Evolutionary conservation across 805 yeast species (phyloP).

Genomic region (Nakazawaea anatomiae): DNA sequence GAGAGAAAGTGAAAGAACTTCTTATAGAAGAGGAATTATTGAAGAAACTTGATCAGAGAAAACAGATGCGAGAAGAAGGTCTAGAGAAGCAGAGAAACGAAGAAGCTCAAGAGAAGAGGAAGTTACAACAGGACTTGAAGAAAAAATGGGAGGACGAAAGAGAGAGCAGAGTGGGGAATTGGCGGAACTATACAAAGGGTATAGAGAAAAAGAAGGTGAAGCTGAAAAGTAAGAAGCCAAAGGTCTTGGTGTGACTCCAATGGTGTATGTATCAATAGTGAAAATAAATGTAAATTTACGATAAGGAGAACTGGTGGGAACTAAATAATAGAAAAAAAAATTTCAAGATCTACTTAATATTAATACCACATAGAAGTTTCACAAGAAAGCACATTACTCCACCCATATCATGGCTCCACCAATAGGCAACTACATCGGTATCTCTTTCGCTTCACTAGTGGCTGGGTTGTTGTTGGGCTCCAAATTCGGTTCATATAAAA

Average conservation of each 20-base stretch:
- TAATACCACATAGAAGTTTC: neutral
- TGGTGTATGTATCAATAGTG: neutral
- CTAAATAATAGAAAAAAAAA: neutral
- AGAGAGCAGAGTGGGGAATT: conserved; percentile 50
- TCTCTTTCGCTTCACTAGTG: neutral
- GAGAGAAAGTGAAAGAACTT: conserved; percentile 33
- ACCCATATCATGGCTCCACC: too few species aligned
- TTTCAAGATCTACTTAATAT: neutral
- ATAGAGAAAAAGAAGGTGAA: conserved; percentile 41
- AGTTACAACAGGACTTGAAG: conserved; percentile 30
- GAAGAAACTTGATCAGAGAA: conserved; percentile 33
- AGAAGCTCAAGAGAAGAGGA: conserved; percentile 24
- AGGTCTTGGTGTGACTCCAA: conserved; percentile 31
- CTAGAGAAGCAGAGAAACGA: conserved; percentile 27
- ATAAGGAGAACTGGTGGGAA: too few species aligned
- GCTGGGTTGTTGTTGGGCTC: neutral
- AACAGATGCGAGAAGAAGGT: conserved; percentile 35
- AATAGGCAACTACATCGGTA: neutral
- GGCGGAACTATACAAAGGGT: conserved; percentile 47
- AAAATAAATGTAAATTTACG: neutral
- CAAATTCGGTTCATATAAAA: neutral
- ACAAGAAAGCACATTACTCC: too few species aligned
- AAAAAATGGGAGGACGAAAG: conserved; percentile 57
- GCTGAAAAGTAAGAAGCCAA: conserved; percentile 23
- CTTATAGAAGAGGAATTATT: conserved; percentile 41